Evolutionary conservation across 768 basidiomycete genomes (phyloP), one percentile per base, ranked within the genome.

Genomic region (Pleurotus giganteus): DNA sequence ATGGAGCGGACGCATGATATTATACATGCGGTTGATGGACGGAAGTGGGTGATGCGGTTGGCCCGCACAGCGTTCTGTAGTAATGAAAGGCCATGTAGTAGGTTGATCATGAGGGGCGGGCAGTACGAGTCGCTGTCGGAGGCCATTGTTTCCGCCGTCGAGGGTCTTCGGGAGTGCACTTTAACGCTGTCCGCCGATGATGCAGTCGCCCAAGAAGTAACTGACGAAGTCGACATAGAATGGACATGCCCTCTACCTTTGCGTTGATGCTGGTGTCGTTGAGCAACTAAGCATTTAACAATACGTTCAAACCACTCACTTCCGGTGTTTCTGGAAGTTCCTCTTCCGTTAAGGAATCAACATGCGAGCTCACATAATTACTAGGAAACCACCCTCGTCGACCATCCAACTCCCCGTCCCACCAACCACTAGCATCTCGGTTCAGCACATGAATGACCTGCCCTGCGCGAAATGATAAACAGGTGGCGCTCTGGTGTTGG

Each of bases 361-460:
- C 74, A 60, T 88, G 85, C 13, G 80, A 73, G 60, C 85, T 87
- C 59, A 92, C 90, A 72, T 97, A 98, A 71, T 98, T 99, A 64
- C 92, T 94, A 17, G 97, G 97, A 71, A 98, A 98, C 97, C 97
- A 99, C 11, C 97, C 97, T 62, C 95, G 75, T 57, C 86, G 74
- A 2, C 86, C 89, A 31, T 93, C 89, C 15, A 96, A 69, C 70
- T 98, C 94, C 8, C 97, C 97, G 65, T 99, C 95, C 96, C 96
- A 98, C 97, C 97, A 98, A 0, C 97, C 97, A 61, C 87, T 91
- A 2, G 77, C 57, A 71, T 98, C 93, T 59, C 86, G 81, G 63
- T 92, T 93, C 45, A 89, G 75, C n/a, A 98, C 93, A 57, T 87
- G 87, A 54, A 98, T 94, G 52, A 95, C 80, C 65, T 98, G 90